Percentiles rank a stretch among this genome's conserved stretches.
Conservation (phyloP, 768 basidiomycete genomes). For the Podaxis pistillaris region DNA sequence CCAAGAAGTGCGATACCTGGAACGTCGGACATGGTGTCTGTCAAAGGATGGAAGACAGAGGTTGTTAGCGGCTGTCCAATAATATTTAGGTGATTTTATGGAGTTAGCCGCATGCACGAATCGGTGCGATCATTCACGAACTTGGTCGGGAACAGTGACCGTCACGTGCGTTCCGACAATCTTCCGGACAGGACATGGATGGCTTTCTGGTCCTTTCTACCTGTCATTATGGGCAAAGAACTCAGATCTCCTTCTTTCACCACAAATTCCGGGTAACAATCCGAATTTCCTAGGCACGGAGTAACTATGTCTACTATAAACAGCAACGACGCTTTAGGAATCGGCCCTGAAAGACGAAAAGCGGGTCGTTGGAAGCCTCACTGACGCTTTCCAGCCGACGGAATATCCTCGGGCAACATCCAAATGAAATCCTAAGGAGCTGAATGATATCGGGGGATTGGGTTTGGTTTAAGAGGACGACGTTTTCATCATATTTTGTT, state of each 20-base stretch:
- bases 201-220: background rate
- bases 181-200: slow-evolving; percentile 17
- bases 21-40: slow-evolving; percentile 35
- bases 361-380: slow-evolving; percentile 22
- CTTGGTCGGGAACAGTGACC: background rate
- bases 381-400: slow-evolving; percentile 29
- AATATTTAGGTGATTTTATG: background rate
- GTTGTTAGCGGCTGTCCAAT: background rate
- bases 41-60: slow-evolving; percentile 10
- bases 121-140: slow-evolving; percentile 11
- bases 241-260: slow-evolving; percentile 16
- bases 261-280: slow-evolving; percentile 21
- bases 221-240: background rate
- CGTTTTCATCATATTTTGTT: slow-evolving; percentile 23
- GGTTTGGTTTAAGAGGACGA: slow-evolving; percentile 38
- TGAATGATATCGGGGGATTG: slow-evolving; percentile 42
- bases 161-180: slow-evolving; percentile 27
- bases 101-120: background rate
- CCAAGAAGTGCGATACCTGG: slow-evolving; percentile 75
- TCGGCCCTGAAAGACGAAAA: slow-evolving; percentile 21
- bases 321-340: slow-evolving; percentile 23
- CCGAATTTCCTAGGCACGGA: slow-evolving; percentile 26
- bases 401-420: slow-evolving; percentile 46
- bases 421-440: slow-evolving; percentile 38
- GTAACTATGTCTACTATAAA: slow-evolving; percentile 26